Conservation (phyloP, 202 grass and related monocot species). For the Dendrocalamus latiflorus region DNA sequence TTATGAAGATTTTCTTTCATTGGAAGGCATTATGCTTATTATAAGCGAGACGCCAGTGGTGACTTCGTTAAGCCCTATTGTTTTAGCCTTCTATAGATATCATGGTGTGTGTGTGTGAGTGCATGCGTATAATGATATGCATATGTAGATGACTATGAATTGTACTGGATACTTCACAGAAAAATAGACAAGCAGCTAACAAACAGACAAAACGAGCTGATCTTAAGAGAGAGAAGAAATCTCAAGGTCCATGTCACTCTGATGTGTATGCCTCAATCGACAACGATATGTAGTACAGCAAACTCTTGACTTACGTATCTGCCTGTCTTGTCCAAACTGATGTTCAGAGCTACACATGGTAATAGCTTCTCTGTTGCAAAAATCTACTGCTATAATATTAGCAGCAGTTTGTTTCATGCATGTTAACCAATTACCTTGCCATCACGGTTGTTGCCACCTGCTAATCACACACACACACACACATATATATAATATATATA, state of each 20-base stretch:
- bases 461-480: neutral
- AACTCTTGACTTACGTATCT: neutral
- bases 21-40: no score
- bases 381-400: neutral
- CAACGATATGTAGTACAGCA: neutral
- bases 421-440: neutral
- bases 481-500: no score
- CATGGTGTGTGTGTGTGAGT: no score
- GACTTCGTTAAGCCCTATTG: no score
- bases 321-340: neutral
- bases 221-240: neutral
- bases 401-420: neutral
- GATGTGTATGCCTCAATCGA: conserved; percentile 2
- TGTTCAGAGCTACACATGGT: neutral
- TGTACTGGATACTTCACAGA: no score
- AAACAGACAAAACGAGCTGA: neutral
- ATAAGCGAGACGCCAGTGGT: no score
- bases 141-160: no score
- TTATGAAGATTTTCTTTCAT: no score
- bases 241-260: neutral
- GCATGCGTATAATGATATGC: no score
- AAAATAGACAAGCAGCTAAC: neutral
- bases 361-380: conserved; percentile 9
- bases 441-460: neutral
- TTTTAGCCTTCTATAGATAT: no score